Evolutionary conservation across 805 yeast species (phyloP), one percentile per base, ranked within the genome.

Genomic region (Lipomyces sp.): DNA sequence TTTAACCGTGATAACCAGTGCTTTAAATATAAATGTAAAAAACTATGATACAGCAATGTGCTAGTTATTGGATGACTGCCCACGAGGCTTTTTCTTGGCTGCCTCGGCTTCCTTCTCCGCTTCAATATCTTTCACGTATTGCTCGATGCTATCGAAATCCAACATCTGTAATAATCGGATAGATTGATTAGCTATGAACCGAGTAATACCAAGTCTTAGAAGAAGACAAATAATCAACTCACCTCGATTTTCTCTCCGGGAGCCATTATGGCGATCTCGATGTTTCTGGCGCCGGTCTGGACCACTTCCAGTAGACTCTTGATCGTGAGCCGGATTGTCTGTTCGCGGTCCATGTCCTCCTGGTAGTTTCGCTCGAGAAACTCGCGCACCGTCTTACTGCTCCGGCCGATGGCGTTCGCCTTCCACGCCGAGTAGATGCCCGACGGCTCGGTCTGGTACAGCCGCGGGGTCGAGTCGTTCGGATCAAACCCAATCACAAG

Each of bases 341-440:
- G 84, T 57, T 82, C 87, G 45, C 77, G 73, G 47, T 79, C 82
- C 70, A 82, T 78, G 10, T 72, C 81, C 33, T 71, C 76, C 53
- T 70, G 67, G 72, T 86, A 88, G 64, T 87, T 86, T 72, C 89
- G 90, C 68, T 93, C 98, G 68, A 93, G 77, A 62, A 90, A 86
- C 68, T 93, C 98, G 61, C 95, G 83, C 32, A 93, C 97, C 2
- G 98, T 91, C 69, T 93, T 91, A 57, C 93, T 80, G 55, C 93
- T 85, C 65, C 96, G 82, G 51, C 98, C 98, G 64, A 93, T 93
- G 18, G 98, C 89, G 66, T 87, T 91, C 31, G 98, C 97, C 68
- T 90, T 87, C 98, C 98, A 93, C 2, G 96, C 95, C 42, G 95
- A 86, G 68, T 84, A 91, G 59, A 93, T 91, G 23, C 98, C 98